These are phyloP conservation scores for Naganishia vaughanmartiniae DNA, from an alignment of 768 basidiomycete genomes.

Conservation along the genomic window DNA sequence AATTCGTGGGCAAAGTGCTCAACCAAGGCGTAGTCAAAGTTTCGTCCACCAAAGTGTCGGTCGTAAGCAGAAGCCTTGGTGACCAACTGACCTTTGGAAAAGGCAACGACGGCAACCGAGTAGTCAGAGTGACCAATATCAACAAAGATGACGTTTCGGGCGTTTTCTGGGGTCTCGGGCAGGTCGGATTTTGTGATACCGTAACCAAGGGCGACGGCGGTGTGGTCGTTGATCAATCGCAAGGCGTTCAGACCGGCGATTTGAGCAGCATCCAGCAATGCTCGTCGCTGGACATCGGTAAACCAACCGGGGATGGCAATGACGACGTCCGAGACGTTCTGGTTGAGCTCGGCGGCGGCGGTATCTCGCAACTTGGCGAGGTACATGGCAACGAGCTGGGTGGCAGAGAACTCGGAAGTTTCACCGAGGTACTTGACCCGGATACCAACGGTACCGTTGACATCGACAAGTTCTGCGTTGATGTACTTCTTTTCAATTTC, in stretches of 20 bases:
- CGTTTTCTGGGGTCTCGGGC: constrained; percentile 70
- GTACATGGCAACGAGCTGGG: constrained; percentile 89
- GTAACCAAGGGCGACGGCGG: constrained; percentile 92
- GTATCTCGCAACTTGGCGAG: constrained; percentile 86
- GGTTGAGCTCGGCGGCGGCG: constrained; percentile 78
- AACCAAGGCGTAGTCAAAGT: constrained; percentile 89
- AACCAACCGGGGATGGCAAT: constrained; percentile 97
- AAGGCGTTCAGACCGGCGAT: constrained; percentile 88
- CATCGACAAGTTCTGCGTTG: constrained; percentile 80
- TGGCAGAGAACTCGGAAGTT: constrained; percentile 71
- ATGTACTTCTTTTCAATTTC: constrained; percentile 86
- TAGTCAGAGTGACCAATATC: constrained; percentile 92
- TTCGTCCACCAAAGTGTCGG: constrained; percentile 88
- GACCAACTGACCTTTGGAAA: constrained; percentile 85
- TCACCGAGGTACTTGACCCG: constrained; percentile 89
- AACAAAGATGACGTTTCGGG: constrained; percentile 86
- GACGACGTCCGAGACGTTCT: constrained; percentile 81
- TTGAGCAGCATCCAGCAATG: constrained; percentile 79
- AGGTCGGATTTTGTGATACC: constrained; percentile 98
- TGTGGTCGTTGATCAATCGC: constrained; percentile 94
- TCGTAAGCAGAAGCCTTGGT: constrained; percentile 89
- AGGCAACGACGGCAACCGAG: constrained; percentile 82
- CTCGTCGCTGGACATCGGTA: constrained; percentile 88
- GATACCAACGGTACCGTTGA: constrained; percentile 74
- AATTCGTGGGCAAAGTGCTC: constrained; percentile 86